Percentiles rank a stretch among this genome's conserved stretches.
These are phyloP conservation scores for Eucalyptus leucophloia DNA, from an alignment of 345 rosid species.

Conservation along the genomic window DNA sequence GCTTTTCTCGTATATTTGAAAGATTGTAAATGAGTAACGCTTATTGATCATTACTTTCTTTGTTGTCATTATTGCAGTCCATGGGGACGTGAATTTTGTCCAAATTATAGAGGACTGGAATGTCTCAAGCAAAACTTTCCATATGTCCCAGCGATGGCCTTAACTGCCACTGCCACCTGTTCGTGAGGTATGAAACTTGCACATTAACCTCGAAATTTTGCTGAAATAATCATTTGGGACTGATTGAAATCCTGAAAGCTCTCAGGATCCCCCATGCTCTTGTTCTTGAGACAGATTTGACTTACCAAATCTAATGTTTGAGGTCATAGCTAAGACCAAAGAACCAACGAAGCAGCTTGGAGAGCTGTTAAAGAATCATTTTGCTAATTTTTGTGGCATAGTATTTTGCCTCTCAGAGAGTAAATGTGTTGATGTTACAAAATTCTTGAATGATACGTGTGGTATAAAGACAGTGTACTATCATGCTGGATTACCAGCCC, in stretches of 20 bases:
- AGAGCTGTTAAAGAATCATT: conserved; percentile 9
- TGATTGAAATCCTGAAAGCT: conserved; percentile 24
- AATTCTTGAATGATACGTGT: no score
- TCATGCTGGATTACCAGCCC: no score
- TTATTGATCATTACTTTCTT: not conserved
- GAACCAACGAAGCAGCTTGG: conserved; percentile 78
- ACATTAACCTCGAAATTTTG: not conserved
- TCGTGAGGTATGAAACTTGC: conserved; percentile 39
- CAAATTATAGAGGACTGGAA: conserved; percentile 78
- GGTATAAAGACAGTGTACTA: no score
- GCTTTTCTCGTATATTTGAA: not conserved
- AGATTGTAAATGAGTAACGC: not conserved
- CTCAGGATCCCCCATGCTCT: conserved; percentile 67
- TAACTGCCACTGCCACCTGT: conserved; percentile 90
- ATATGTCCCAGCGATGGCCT: conserved; percentile 64
- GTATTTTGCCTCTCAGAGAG: no score
- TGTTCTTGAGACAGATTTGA: conserved; percentile 90
- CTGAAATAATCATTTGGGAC: not conserved
- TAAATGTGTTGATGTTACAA: no score
- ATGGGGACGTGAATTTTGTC: conserved; percentile 97
- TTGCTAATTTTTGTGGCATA: no score
- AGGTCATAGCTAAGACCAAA: conserved; percentile 68
- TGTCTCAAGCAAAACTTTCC: conserved; percentile 72
- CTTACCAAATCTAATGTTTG: conserved; percentile 76
- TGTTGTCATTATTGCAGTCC: conserved; percentile 35